A percentile compares a stretch with the other conserved stretches of the same genome.
Evolutionary conservation across 768 basidiomycete genomes (phyloP).

Genomic region (Harrya chromipes): DNA sequence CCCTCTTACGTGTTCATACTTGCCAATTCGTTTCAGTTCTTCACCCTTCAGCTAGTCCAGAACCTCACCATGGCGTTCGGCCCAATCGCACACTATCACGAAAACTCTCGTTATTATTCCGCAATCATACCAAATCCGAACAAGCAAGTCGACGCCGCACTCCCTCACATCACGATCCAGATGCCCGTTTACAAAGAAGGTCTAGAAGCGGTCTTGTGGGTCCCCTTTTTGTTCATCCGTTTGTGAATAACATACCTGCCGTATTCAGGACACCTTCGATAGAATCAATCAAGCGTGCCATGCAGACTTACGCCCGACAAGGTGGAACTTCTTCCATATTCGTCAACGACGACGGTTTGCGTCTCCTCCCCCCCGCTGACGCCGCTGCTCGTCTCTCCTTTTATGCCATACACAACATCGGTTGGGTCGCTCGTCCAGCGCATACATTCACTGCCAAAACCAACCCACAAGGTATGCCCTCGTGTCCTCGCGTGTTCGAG

Average conservation of each 20-base stretch:
- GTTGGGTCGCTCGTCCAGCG: slow-evolving; percentile 57
- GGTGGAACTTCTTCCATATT: slow-evolving; percentile 60
- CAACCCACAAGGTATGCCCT: slow-evolving; percentile 43
- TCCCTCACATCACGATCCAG: slow-evolving; percentile 52
- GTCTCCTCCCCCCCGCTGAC: slow-evolving; percentile 45
- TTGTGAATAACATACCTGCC: not conserved
- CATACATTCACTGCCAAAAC: slow-evolving; percentile 43
- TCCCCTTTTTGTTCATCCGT: slow-evolving; percentile 12
- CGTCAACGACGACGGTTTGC: slow-evolving; percentile 62
- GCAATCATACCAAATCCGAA: slow-evolving; percentile 41
- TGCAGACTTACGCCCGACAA: slow-evolving; percentile 63
- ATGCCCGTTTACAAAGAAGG: slow-evolving; percentile 60
- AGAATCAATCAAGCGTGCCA: slow-evolving; percentile 55
- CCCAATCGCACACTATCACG: slow-evolving; percentile 48
- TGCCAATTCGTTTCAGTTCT: slow-evolving; percentile 30
- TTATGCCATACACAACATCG: slow-evolving; percentile 57
- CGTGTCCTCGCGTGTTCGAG: slow-evolving; percentile 34
- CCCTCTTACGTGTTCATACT: not conserved
- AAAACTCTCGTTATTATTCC: slow-evolving; percentile 56
- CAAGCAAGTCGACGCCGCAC: slow-evolving; percentile 40
- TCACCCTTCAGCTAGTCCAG: slow-evolving; percentile 40
- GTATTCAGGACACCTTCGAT: slow-evolving; percentile 41
- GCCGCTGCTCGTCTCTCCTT: slow-evolving; percentile 46
- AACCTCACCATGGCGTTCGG: slow-evolving; percentile 43
- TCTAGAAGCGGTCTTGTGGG: slow-evolving; percentile 49